Evolutionary conservation across 148 eudicot species (phyloP), one percentile per base, ranked within the genome.

Genomic region (Limonium bicolor): DNA sequence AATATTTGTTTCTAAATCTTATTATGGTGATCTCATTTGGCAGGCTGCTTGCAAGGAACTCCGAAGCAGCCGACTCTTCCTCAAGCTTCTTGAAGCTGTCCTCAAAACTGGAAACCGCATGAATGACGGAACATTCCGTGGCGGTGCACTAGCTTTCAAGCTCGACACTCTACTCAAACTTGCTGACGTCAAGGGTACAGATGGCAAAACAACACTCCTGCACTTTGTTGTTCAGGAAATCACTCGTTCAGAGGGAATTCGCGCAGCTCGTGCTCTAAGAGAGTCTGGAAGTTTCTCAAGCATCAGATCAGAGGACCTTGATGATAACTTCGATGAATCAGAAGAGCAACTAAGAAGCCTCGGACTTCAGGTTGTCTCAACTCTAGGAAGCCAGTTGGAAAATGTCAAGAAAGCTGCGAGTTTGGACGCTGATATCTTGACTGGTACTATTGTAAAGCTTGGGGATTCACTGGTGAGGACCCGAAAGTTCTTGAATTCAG

Each of bases 21-120:
- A 13, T 18, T 38, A 20, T 0, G 26, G 4, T 8, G 6, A 49
- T 41, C 39, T 21, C 27, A 30, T 34, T 34, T 52, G 21, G 20
- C 68, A 80, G 85, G 85, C 78, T 51, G 93, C 93, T 53, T 82
- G 82, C 65, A 67, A 65, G 58, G 86, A 82, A 52, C 82, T 77
- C 27, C 63, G 53, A 47, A 71, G 54, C 41, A 77, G 79, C 50
- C 68, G 93, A 43, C 71, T 82, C 29, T 82, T 77, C 60, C 82
- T 74, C 31, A 82, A 82, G 66, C 93, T 82, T 56, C 65, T 82
- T 20, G 93, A 82, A 57, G 93, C 93, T 53, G 93, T 82, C 47
- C 68, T 82, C 20, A 82, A 82, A 68, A 77, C 93, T 1, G 93
- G 93, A 26, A 82, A 82, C 41, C 86, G 93, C 46, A 82, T 82